Evolutionary conservation across 768 basidiomycete species (phyloP).

Genomic region (Cubamyces lactineus): DNA sequence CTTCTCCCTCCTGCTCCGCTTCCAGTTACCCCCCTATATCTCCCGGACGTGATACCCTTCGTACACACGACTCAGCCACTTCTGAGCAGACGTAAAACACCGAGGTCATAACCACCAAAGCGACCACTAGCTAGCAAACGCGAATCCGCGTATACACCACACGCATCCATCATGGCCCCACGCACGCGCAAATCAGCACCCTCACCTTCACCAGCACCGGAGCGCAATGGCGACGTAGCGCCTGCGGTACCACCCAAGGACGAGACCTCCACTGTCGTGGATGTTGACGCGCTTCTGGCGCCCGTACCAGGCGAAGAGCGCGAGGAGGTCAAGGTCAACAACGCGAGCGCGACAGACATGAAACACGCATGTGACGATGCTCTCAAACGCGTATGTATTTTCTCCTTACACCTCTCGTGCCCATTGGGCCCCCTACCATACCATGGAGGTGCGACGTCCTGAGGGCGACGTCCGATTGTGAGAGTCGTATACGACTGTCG

Average conservation of each 20-base stretch:
- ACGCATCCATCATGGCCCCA: slow-evolving; percentile 23
- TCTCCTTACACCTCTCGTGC: slow-evolving; percentile 28
- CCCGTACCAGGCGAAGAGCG: slow-evolving; percentile 31
- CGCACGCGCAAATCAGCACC: slow-evolving; percentile 24
- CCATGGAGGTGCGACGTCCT: too few relatives aligned
- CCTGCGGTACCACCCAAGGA: slow-evolving; percentile 6
- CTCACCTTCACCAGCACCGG: not conserved
- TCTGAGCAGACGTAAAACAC: not conserved
- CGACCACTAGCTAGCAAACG: not conserved
- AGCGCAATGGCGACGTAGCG: slow-evolving; percentile 12
- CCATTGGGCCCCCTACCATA: not conserved
- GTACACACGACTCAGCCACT: not conserved
- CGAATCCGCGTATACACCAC: slow-evolving; percentile 7
- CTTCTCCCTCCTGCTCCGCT: slow-evolving; percentile 9
- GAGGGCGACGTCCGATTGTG: too few relatives aligned
- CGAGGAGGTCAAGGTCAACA: slow-evolving; percentile 54
- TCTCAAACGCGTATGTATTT: slow-evolving; percentile 73
- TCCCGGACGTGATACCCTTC: slow-evolving; percentile 6
- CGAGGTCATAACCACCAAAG: not conserved
- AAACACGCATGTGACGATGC: slow-evolving; percentile 78
- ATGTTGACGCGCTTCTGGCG: slow-evolving; percentile 23
- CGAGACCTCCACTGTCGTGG: slow-evolving; percentile 5
- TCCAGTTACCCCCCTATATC: slow-evolving; percentile 1
- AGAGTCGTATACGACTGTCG: not conserved
- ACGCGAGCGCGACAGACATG: slow-evolving; percentile 51